A percentile compares a stretch with the other conserved stretches of the same genome.
Conservation (phyloP, 768 basidiomycete genomes). For the Mycena galopus region DNA sequence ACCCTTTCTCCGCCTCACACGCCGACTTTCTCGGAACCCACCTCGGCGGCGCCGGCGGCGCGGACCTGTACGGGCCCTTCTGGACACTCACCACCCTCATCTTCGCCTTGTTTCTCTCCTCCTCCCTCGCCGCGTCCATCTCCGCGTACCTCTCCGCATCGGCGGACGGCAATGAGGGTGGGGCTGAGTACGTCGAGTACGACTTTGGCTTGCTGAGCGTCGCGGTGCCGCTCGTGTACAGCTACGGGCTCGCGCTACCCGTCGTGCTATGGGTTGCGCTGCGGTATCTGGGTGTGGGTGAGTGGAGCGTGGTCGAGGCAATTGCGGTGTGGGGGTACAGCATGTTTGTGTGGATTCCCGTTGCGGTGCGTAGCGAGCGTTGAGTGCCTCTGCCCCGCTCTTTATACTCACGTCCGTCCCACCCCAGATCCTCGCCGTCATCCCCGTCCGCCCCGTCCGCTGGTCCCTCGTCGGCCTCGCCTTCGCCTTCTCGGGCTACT, state of each 20-base stretch:
- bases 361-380: conserved; percentile 68
- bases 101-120: conserved; percentile 93
- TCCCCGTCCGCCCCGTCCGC: conserved; percentile 84
- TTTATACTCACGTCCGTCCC: too few species aligned
- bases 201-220: conserved; percentile 89
- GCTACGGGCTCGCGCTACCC: conserved; percentile 88
- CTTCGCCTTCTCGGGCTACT: conserved; percentile 87
- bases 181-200: conserved; percentile 62
- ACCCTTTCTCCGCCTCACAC: conserved; percentile 81
- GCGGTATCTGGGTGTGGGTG: conserved; percentile 88
- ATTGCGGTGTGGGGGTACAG: conserved; percentile 86
- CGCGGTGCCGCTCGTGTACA: conserved; percentile 87
- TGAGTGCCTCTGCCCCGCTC: too few species aligned
- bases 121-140: conserved; percentile 91
- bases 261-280: conserved; percentile 87
- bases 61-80: conserved; percentile 93
- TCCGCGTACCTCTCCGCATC: conserved; percentile 84
- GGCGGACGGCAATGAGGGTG: too few species aligned
- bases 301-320: conserved; percentile 91
- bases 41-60: conserved; percentile 69
- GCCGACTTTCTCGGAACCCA: conserved; percentile 69
- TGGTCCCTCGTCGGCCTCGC: conserved; percentile 84
- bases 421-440: conserved; percentile 91
- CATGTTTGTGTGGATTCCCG: conserved; percentile 90
- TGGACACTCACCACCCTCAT: conserved; percentile 98